phyloP scores from a whole-genome alignment of 2,329 filamentous ascomycete species.

The Aspergillus intermedius region DNA sequence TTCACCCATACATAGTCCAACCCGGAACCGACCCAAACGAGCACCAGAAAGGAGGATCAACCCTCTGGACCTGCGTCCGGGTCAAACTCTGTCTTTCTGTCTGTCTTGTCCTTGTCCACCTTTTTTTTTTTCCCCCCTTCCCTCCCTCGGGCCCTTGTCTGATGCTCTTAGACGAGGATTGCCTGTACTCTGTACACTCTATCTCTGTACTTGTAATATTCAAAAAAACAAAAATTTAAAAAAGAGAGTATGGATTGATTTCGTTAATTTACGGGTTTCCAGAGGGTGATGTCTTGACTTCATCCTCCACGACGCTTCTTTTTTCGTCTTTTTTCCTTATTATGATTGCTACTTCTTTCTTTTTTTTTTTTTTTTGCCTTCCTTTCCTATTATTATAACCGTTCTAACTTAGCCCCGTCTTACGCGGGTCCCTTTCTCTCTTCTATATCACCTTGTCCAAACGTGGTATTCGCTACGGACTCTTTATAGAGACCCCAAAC shows the following conservation, averaged over 20 bases:
- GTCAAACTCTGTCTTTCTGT: conserved; percentile 25
- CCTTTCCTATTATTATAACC: background rate
- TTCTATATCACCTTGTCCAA: background rate
- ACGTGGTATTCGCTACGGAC: background rate
- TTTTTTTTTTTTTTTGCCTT: background rate
- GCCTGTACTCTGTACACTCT: too few relatives aligned
- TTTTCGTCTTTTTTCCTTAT: background rate
- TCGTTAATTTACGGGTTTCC: too few relatives aligned
- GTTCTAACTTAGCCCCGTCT: background rate
- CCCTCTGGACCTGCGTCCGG: conserved; percentile 35
- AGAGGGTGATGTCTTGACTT: background rate
- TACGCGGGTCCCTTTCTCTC: background rate
- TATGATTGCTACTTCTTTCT: background rate
- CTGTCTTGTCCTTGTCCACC: conserved; percentile 4
- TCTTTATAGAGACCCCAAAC: background rate
- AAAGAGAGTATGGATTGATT: too few relatives aligned
- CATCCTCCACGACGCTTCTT: background rate
- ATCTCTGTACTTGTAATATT: background rate
- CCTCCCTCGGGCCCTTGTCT: background rate
- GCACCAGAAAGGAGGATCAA: conserved; percentile 32
- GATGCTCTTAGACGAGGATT: too few relatives aligned
- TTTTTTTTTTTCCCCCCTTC: background rate
- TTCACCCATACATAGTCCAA: conserved; percentile 9
- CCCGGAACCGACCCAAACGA: conserved; percentile 26
- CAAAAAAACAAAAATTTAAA: background rate